Evolutionary conservation across 495 filamentous ascomycete genomes (phyloP), one percentile per base, ranked within the genome.

Genomic region (Aspergillus bertholletiae): DNA sequence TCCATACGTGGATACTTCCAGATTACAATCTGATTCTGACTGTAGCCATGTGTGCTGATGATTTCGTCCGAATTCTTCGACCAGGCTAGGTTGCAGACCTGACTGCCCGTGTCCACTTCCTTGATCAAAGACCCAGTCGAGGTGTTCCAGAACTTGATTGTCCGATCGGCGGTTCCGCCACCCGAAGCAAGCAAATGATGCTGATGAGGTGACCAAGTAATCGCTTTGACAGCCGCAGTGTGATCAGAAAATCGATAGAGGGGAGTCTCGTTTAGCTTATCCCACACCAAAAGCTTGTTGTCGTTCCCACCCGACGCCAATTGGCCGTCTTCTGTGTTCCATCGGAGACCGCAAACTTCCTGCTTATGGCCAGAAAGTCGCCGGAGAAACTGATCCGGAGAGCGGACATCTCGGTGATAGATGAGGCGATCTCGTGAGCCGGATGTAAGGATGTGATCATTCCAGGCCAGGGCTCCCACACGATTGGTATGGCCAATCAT

Each of bases 1-100:
- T 88, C 89, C 95, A 98, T 97, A 63, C 84, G 88, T 1, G 94
- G 94, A 66, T 97, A 97, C 66, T 97, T 97, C 94, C 94, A 98
- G 53, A 98, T 87, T 17, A 97, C 91, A 59, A 98, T 96, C 67
- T 97, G 92, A 63, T 98, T 96, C 67, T 98, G 95, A 52, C 82
- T 88, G 74, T 96, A 98, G n/a, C 94, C 94, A 66, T 98, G 94
- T 4, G 94, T 98, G 37, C 87, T 92, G 56, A 98, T 94, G 60
- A 98, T 87, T 73, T 98, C 94, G 67, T 96, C 96, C 23, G 88
- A 92, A 64, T 96, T 97, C 68, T 91, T 93, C 18, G 83, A 88
- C 94, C 95, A 98, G 8, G 90, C 88, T 15, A 98, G 79, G 67
- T 97, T 98, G 74, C 94, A 97, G 23, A 98, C 94, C 67, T 98